phyloP scores from a whole-genome alignment of 2,329 filamentous ascomycete genomes.

The Pseudogymnoascus sp. region DNA sequence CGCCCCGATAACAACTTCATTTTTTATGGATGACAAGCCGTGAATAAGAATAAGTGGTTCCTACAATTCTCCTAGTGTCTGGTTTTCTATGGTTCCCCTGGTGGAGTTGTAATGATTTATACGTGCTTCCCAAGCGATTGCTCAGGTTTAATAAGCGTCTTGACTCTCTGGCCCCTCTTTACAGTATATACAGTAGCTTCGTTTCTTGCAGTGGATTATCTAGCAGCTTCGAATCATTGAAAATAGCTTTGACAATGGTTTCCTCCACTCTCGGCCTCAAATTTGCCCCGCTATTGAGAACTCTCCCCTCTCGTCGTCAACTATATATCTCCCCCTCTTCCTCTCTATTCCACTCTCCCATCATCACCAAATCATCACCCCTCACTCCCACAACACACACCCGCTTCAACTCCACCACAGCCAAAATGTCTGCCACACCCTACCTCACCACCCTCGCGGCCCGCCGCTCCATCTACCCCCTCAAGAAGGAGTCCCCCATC shows the following conservation, averaged over 20 bases:
- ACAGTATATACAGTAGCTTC: neutral
- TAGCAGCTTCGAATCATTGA: neutral
- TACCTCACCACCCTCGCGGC: conserved; percentile 52
- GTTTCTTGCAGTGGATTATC: too few relatives aligned
- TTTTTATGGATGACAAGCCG: neutral
- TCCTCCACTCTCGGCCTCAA: neutral
- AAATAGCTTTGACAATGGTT: neutral
- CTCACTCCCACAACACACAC: neutral
- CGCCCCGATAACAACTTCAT: neutral
- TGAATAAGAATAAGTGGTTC: neutral
- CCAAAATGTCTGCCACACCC: conserved; percentile 37
- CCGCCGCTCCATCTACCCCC: conserved; percentile 61
- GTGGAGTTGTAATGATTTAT: neutral
- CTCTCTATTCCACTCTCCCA: neutral
- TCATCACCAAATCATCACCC: neutral
- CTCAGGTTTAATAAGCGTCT: neutral
- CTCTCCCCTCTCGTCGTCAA: neutral
- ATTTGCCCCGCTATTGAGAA: neutral
- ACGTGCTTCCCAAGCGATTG: neutral
- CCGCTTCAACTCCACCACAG: conserved; percentile 15
- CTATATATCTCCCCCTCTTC: neutral
- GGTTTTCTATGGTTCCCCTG: neutral
- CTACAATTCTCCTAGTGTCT: neutral
- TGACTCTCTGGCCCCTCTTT: neutral
- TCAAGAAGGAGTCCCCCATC: conserved; percentile 55